Base-by-base conservation (phyloP, 1,284 basidiomycete genomes). In the Tylopilus sp. region DNA sequence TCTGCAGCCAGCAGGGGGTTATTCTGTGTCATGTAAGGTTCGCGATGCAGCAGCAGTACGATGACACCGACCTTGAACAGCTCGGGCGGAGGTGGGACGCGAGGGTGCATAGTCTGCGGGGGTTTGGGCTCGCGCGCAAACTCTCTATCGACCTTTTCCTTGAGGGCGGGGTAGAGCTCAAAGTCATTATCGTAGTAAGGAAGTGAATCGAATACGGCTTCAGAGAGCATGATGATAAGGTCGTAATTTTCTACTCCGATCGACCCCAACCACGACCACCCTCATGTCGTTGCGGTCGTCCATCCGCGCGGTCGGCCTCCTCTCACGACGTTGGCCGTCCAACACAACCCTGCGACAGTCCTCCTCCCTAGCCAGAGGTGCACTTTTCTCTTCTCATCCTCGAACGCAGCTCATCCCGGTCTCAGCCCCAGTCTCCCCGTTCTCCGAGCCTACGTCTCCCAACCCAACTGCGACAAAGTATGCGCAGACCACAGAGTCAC, bases 141-240 rank as follows among this genome's bases (percentile, higher is more conserved):
- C 64, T 89, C 85, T 52, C 74, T 75, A 51, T 87, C 83, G 12
- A 92, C 89, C 59, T 83, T 83, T 59, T 83, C 77, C 59, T 79
- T 81, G 52, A 89, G 72, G 49, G 81, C 69, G 3, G 90, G 86
- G 52, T 83, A 79, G 47, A 77, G 78, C 54, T 95, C 90, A 40
- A 95, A 76, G 61, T 97, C 93, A 64, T 92, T 88, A 73, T 98
- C 95, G 63, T 92, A 94, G 72, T 97, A 97, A 12, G 95, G 92
- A 50, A 97, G 76, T 19, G 92, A 90, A 70, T 97, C 94, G 57
- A 92, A 81, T 23, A 81, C 71, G 31, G 34, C 40, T 37, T 52
- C 19, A 31, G 30, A 31, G 30, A 31, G 30, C 16, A 41, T 38
- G 18, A 30, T 15, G 33, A 34, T 9, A 18, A 34, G 11, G 21